Base-by-base conservation (phyloP, 352 stramenopile genomes). In the Phytopythium helicoides region DNA sequence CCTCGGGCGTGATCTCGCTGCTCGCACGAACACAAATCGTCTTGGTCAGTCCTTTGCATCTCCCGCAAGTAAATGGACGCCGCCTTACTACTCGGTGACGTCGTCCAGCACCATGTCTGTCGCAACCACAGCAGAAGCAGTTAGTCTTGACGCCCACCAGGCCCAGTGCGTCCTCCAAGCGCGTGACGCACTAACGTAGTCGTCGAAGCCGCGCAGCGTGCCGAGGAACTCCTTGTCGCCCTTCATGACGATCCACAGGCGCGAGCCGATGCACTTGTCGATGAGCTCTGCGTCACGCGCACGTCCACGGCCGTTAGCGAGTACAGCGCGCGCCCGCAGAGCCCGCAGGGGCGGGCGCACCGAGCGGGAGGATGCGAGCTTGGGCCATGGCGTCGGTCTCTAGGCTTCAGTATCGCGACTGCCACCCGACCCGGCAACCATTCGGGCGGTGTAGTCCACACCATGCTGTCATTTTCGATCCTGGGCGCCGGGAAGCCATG, bases 191-290 rank as follows among this genome's bases (percentile, higher is more conserved):
- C 97, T 98, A 45, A 98, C 94, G 76, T 98, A 98, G 66, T 98
- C 94, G 63, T 98, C 95, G 58, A 98, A 98, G 18, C 95, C 95
- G 39, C 89, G 75, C 21, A 98, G 77, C 25, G 94, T 98, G 33
- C 95, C 95, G 22, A 97, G 62, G 58, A 98, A 90, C 66, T 98
- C 95, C 68, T 98, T 97, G 68, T 97, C 87, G 38, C 96, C 96
- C 69, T 99, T 98, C 96, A 99, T 99, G 64, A 99, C 94, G 63
- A 99, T 98, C 97, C 97, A 99, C 45, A 99, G 91, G 52, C 92
- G 86, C 15, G 93, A 98, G 45, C 97, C 97, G 58, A 99, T 99
- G 70, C 97, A 99, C 69, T 99, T 99, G 80, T 99, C 97, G 57
- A 99, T 99, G 26, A 99, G 76, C 80, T 99, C 97, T 95, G 52